These are phyloP conservation scores for Globisporangium sylvaticum DNA, from an alignment of 352 stramenopile genomes.

Conservation along the genomic window DNA sequence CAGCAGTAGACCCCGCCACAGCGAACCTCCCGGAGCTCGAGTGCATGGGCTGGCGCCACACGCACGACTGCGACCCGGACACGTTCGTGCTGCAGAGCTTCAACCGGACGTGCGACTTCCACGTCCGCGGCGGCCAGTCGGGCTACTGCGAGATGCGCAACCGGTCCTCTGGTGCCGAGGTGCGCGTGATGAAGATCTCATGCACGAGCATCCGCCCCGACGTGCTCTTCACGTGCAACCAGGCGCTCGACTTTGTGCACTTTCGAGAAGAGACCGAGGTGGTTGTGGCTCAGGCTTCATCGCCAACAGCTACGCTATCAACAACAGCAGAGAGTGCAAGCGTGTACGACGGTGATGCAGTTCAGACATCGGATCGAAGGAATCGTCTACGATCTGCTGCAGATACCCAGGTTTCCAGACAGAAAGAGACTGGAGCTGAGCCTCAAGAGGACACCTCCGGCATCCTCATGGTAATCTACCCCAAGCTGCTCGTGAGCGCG, in stretches of 20 bases:
- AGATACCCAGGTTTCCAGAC: background rate
- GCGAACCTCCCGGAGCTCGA: slow-evolving; percentile 11
- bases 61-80: slow-evolving; percentile 34
- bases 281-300: background rate
- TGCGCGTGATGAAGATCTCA: slow-evolving; percentile 33
- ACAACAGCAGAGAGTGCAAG: background rate
- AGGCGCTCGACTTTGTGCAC: slow-evolving; percentile 40
- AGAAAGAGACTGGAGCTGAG: background rate
- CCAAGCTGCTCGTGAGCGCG: slow-evolving; percentile 37
- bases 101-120: slow-evolving; percentile 38
- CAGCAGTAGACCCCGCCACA: background rate
- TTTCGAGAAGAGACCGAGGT: slow-evolving; percentile 18
- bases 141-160: slow-evolving; percentile 54
- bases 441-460: slow-evolving; percentile 8
- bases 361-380: background rate
- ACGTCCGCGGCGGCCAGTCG: slow-evolving; percentile 29
- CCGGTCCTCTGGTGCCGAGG: slow-evolving; percentile 25
- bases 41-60: slow-evolving; percentile 51
- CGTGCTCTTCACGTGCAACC: slow-evolving; percentile 37
- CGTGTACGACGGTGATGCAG: background rate
- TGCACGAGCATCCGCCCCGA: slow-evolving; percentile 34
- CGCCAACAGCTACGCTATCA: background rate
- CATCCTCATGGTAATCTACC: slow-evolving; percentile 59
- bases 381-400: background rate
- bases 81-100: slow-evolving; percentile 21